Conservation (phyloP, 441 rosid species). For the Jatropha multifida region DNA sequence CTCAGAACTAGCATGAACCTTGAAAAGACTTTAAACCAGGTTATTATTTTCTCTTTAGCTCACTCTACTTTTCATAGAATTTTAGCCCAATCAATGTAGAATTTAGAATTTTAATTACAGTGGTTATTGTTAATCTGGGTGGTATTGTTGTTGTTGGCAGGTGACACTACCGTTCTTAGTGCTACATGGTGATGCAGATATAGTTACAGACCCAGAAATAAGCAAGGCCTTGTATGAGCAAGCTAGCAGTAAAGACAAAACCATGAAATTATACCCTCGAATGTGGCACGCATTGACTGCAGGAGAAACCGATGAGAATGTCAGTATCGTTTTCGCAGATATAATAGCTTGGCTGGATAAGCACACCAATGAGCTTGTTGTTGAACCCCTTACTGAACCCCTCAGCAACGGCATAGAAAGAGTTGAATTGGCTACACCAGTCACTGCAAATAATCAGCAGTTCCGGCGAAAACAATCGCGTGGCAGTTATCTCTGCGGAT, state of each 20-base stretch:
- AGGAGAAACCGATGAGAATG: constrained; percentile 80
- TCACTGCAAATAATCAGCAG: not conserved
- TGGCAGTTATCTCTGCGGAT: constrained; percentile 53
- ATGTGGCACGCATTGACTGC: constrained; percentile 94
- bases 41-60: constrained; percentile 7
- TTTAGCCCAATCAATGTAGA: too few relatives aligned
- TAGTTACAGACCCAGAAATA: constrained; percentile 91
- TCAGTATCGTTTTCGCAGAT: constrained; percentile 69
- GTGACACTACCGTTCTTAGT: constrained; percentile 76
- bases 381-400: constrained; percentile 30
- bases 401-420: constrained; percentile 28
- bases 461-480: constrained; percentile 10
- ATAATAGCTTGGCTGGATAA: constrained; percentile 71
- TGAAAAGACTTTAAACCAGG: constrained; percentile 68
- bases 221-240: constrained; percentile 78
- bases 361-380: constrained; percentile 26
- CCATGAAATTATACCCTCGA: constrained; percentile 70
- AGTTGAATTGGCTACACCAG: constrained; percentile 2
- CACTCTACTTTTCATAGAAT: too few relatives aligned
- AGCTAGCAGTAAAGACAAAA: constrained; percentile 79
- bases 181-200: constrained; percentile 88
- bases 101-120: not conserved
- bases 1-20: constrained; percentile 88
- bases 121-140: not conserved
- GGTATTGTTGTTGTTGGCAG: constrained; percentile 32